These are phyloP conservation scores for Solanum ossicruentum DNA, from an alignment of 257 asterid species.

Conservation along the genomic window DNA sequence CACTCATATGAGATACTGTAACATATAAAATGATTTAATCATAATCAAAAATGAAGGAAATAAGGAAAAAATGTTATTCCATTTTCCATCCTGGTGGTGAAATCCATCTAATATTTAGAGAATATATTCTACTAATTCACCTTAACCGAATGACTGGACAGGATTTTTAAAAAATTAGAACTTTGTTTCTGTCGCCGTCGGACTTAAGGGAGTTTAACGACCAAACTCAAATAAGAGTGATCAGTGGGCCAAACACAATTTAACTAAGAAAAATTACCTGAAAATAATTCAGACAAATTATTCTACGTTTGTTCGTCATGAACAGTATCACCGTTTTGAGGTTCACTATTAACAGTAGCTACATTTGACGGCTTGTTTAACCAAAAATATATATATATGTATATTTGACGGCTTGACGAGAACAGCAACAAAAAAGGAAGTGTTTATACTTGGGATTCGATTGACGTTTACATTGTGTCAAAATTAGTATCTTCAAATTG, in stretches of 20 bases:
- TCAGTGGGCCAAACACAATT: neutral
- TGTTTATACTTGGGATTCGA: too few relatives aligned
- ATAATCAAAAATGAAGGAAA: neutral
- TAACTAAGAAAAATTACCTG: neutral
- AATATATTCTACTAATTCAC: neutral
- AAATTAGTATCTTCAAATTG: neutral
- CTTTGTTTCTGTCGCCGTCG: neutral
- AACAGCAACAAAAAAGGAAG: too few relatives aligned
- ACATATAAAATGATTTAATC: neutral
- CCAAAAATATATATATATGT: too few relatives aligned
- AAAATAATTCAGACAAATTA: neutral
- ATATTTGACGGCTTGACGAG: too few relatives aligned
- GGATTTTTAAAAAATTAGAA: neutral
- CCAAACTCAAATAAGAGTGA: neutral
- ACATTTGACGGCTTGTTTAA: too few relatives aligned
- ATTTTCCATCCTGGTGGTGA: neutral
- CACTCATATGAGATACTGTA: neutral
- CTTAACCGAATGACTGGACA: neutral
- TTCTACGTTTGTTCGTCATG: neutral
- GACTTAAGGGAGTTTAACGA: neutral
- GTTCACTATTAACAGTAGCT: neutral
- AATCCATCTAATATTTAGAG: neutral
- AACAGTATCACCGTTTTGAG: neutral
- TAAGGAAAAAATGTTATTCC: neutral
- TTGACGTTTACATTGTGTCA: neutral